Evolutionary conservation across 2,329 filamentous ascomycete genomes (phyloP).

Genomic region (Ophiostoma australiae): DNA sequence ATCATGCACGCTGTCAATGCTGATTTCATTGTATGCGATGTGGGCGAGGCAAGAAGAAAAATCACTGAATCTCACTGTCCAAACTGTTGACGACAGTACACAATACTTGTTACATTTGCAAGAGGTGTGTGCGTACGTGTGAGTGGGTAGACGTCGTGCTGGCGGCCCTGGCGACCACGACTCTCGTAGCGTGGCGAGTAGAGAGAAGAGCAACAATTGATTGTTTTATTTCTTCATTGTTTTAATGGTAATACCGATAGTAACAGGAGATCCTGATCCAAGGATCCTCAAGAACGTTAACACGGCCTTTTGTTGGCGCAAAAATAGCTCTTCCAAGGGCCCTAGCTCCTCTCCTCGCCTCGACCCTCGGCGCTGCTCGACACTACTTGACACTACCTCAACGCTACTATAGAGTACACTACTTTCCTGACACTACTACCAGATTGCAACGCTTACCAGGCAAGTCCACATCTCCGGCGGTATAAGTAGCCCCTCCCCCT

Average conservation of each 20-base stretch:
- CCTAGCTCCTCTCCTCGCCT: not conserved
- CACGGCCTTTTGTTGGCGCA: conserved; percentile 3
- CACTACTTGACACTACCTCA: not conserved
- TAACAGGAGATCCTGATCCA: not conserved
- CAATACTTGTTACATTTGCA: conserved; percentile 7
- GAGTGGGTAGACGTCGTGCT: conserved; percentile 13
- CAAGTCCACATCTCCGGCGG: not conserved
- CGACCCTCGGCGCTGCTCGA: too few species aligned
- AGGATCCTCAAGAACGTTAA: not conserved
- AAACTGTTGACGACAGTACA: not conserved
- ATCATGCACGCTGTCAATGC: not conserved
- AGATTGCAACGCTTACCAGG: not conserved
- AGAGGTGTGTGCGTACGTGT: conserved; percentile 11
- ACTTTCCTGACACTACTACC: not conserved
- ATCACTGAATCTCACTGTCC: not conserved
- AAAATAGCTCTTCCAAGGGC: not conserved
- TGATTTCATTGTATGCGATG: not conserved
- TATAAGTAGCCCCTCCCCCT: conserved; percentile 14
- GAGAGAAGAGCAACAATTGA: not conserved
- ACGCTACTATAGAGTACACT: too few species aligned
- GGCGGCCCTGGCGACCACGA: conserved; percentile 1
- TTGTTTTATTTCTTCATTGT: not conserved
- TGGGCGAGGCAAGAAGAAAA: not conserved
- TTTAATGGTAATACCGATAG: not conserved
- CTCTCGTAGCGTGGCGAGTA: conserved; percentile 2